Evolutionary conservation across 257 asterid genomes (phyloP).

Genomic region (Linderniella brevidens): DNA sequence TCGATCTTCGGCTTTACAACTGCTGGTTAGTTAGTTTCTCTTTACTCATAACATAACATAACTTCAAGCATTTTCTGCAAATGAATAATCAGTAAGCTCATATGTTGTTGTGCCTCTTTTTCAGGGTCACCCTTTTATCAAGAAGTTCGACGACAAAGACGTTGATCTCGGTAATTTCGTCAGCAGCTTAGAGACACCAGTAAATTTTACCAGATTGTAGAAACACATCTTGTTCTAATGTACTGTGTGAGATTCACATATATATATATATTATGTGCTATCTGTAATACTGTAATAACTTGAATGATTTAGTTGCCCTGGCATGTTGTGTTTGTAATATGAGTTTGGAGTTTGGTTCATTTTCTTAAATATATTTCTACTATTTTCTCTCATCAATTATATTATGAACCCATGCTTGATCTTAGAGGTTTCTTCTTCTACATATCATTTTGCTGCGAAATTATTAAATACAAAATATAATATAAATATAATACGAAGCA

Average conservation of each 20-base stretch:
- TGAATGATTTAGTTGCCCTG: background rate
- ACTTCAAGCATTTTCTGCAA: background rate
- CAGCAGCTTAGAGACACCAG: constrained; percentile 72
- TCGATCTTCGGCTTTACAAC: constrained; percentile 73
- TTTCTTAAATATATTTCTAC: too few species aligned
- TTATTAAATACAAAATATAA: too few species aligned
- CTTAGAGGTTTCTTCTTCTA: too few species aligned
- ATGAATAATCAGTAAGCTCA: constrained; percentile 1
- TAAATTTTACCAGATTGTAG: constrained; percentile 44
- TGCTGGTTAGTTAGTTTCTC: constrained; percentile 42
- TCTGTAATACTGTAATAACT: constrained; percentile 3
- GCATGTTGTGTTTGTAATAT: too few species aligned
- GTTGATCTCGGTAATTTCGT: constrained; percentile 76
- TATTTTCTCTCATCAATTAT: too few species aligned
- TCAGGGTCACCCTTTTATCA: constrained; percentile 81
- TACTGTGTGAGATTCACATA: background rate
- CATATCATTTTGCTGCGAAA: too few species aligned
- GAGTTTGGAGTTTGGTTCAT: too few species aligned
- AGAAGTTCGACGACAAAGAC: constrained; percentile 92
- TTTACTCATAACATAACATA: background rate
- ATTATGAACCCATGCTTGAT: too few species aligned
- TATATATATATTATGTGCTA: too few species aligned
- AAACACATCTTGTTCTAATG: constrained; percentile 5
- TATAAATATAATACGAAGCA: too few species aligned
- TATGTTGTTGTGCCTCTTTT: constrained; percentile 4